Base-by-base conservation (phyloP, 2,329 filamentous ascomycete species). In the Myotisia sp. region DNA sequence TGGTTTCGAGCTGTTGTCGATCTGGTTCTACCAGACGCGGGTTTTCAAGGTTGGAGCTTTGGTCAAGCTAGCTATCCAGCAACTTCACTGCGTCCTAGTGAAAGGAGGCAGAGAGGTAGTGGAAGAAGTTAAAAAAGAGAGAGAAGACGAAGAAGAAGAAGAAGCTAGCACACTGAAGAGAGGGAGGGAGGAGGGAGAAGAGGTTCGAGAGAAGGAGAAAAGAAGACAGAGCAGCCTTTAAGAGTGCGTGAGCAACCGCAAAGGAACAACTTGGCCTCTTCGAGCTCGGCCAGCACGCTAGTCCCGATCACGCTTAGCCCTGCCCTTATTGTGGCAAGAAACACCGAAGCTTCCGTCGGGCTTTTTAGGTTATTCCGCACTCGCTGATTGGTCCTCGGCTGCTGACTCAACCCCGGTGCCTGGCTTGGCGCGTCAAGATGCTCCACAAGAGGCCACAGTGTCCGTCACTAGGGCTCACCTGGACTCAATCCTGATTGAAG, bases 181-280 rank as follows among this genome's bases (percentile, higher is more conserved):
- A 24, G 34, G 33, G 24, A 27, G 19, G 37, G 29, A 36, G 23
- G 16, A 28, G 36, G 34, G 26, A 37, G 36, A 23, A 27, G 22
- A 29, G 37, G 26, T 28, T 30, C 33, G 26, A 39, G 26, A 20
- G 26, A 29, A 33, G 32, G 26, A 35, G 36, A 36, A 26, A 26
- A 31, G 21, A 29, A 28, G 30, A 28, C 19, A 14, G 23, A 33
- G 18, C n/a, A 8, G 16, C 22, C 22, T 27, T 34, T 34, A 27
- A 16, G 19, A 24, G 17, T 10, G 20, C 22, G 22, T 12, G 18
- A 20, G 18, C 12, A 30, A 12, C 12, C n/a, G 33, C 34, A 29
- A 40, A 41, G 36, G 39, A 41, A 57, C 56, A 60, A 53, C 50
- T 51, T 61, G 58, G 56, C 58, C 58, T 61, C 59, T 61, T 60